Evolutionary conservation across 257 asterid genomes (phyloP), one percentile per base, ranked within the genome.

Genomic region (Solanum gracilifrons): DNA sequence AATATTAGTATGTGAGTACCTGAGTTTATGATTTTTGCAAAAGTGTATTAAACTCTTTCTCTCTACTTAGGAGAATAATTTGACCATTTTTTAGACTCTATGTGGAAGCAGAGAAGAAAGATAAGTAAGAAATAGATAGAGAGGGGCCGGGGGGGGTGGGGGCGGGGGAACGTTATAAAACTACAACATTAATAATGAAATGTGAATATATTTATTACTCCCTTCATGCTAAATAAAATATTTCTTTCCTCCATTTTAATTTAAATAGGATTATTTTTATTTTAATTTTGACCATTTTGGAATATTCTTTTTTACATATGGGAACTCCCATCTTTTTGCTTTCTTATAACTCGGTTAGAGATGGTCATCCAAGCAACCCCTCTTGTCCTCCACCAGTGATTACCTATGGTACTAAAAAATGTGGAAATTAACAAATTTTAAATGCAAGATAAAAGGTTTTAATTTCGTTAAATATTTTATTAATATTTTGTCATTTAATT

Each of bases 71-170:
- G 33, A 46, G 36, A 71, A 69, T 31, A 86, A 29, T 71, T 35
- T 43, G 83, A 85, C 71, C 37, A 35, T 41, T 43, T 51, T 85
- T 68, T 66, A 18, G 9, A 85, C 35, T 20, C 10, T 39, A 35
- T 51, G 7, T 31, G 69, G 12, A 37, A 85, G 37, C 33, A 46
- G 29, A 18, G 39, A 29, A 15, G 58, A 11, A 27, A 18, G 18
- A 25, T 16, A 73, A 32, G 20, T 66, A 25, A 66, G 35, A 66
- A 66, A 66, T 27, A 5, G 9, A 12, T 32, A 5, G 33, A 2
- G 13, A 2, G 3, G 2, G 15, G 11, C 0, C 2, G 0, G 18
- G 2, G 2, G 83, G 5, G 9, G 0, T 7, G 4, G 0, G 27
- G 16, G 6, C 0, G 29, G 2, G 46, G 2, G 1, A 48, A 15